Base-by-base conservation (phyloP, 345 rosid genomes). In the Sonneratia alba region DNA sequence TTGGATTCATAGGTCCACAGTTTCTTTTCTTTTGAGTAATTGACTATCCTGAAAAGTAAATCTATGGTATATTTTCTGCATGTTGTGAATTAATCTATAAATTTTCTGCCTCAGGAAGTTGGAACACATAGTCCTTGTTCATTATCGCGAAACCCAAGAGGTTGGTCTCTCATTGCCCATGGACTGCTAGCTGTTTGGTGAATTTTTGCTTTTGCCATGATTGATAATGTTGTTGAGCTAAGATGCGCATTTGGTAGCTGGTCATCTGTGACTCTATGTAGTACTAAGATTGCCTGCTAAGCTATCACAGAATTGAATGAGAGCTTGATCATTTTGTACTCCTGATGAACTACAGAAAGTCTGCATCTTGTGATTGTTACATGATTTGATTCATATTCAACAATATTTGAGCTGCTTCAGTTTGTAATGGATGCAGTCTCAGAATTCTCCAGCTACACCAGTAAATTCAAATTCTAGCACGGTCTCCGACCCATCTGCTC, bases 131-230 rank as follows among this genome's bases (percentile, higher is more conserved):
- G 99, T 95, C 79, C 99, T 95, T 70, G 99, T 95, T 73, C 99
- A 95, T 79, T 95, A 95, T 75, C 99, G 99, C 62, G 97, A 92
- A 76, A 95, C 97, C 69, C 88, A 81, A 71, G 99, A 92, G 99
- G 99, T 95, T 79, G 72, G 91, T 82, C 37, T 62, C 66, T 62
- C 63, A n/a, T 69, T 11, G 61, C 19, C 3, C 38, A 34, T 56
- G 7, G 5, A 21, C 48, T 21, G 10, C 10, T 67, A 18, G 48
- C 56, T 38, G 16, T 74, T 51, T 27, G 53, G 34, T 37, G 12
- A 16, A 53, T 43, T 42, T 64, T 14, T 32, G 22, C 7, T 72
- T 24, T 55, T 59, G 24, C 13, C 24, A 19, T 72, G 24, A 21
- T 72, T 34, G 8, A 6, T 19, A 22, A 4, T 32, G 45, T 66